Evolutionary conservation across 441 rosid species (phyloP), one percentile per base, ranked within the genome.

Genomic region (Breynia disticha): DNA sequence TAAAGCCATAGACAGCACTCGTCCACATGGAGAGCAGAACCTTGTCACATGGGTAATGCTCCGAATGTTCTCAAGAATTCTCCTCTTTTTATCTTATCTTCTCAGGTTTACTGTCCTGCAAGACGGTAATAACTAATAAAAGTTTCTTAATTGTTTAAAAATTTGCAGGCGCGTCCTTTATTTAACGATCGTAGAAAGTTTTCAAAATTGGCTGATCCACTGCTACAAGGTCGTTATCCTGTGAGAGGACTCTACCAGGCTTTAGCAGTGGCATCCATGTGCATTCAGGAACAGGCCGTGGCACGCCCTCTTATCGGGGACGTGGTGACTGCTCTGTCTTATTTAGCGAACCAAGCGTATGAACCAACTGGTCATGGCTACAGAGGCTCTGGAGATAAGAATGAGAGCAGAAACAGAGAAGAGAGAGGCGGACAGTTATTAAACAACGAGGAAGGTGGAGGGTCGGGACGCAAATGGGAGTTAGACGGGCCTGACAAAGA

Each of bases 161-260:
- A n/a, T n/a, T n/a, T 68, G 60, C 62, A 90, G 98, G 96, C 93
- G 14, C 79, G 87, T 28, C 98, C 98, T 0, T 67, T 90, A 62
- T 77, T 87, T 71, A 90, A 74, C 60, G 96, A 87, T 63, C 79
- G 49, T 69, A 80, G 0, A 78, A 89, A 41, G 54, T 79, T 65
- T 71, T 79, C 72, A 73, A 74, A 55, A 77, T 66, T 91, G 60
- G 95, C 81, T 0, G 98, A 91, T 68, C 97, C 98, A 14, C 56
- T 32, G 59, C 75, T 91, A 19, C 73, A 70, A 58, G 87, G 95
- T 1, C 66, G 70, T 50, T 91, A 69, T 64, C 81, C 97, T 1
- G 64, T 74, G 51, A 79, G 86, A 0, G 79, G 82, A 20, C 72
- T 88, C 4, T 79, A 78, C 64, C 94, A 79, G 70, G 95, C 89